Evolutionary conservation across 1,284 basidiomycete genomes (phyloP).

Genomic region (Anthracocystis setariae): DNA sequence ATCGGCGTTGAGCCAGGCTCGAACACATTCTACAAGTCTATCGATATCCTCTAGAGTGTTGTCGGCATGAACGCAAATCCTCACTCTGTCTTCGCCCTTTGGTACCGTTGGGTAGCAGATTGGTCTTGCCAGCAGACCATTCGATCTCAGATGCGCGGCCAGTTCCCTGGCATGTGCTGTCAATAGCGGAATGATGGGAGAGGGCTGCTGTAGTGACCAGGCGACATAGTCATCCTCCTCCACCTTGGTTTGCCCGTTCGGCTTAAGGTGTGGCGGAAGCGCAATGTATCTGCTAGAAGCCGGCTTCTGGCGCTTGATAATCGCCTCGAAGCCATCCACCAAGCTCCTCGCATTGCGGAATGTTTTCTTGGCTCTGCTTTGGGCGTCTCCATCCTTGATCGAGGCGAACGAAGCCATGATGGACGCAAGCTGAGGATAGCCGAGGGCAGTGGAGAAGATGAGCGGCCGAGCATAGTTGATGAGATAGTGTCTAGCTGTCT

Average conservation of each 20-base stretch:
- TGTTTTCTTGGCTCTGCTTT: constrained; percentile 65
- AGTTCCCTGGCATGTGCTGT: constrained; percentile 79
- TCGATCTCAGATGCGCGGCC: constrained; percentile 74
- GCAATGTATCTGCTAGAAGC: constrained; percentile 10
- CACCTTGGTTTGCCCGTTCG: neutral
- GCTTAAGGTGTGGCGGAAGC: constrained; percentile 24
- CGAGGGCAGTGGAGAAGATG: constrained; percentile 59
- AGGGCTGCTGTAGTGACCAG: constrained; percentile 55
- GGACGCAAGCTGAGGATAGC: constrained; percentile 70
- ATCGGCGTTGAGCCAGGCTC: constrained; percentile 15
- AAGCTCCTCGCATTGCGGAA: constrained; percentile 16
- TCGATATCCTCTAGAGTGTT: constrained; percentile 77
- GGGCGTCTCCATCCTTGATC: constrained; percentile 76
- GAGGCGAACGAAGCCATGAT: constrained; percentile 81
- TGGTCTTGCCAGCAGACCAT: constrained; percentile 78
- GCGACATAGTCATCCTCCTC: constrained; percentile 16
- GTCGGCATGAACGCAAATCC: constrained; percentile 82
- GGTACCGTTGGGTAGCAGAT: constrained; percentile 81
- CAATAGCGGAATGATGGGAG: constrained; percentile 86
- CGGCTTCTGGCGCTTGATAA: constrained; percentile 9
- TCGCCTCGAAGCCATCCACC: constrained; percentile 14
- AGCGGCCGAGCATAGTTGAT: constrained; percentile 92
- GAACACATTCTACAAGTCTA: constrained; percentile 48
- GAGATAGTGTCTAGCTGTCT: constrained; percentile 81
- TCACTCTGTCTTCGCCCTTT: constrained; percentile 80